Evolutionary conservation across 2,329 filamentous ascomycete species (phyloP), one percentile per base, ranked within the genome.

Genomic region (Ampelomyces quisqualis): DNA sequence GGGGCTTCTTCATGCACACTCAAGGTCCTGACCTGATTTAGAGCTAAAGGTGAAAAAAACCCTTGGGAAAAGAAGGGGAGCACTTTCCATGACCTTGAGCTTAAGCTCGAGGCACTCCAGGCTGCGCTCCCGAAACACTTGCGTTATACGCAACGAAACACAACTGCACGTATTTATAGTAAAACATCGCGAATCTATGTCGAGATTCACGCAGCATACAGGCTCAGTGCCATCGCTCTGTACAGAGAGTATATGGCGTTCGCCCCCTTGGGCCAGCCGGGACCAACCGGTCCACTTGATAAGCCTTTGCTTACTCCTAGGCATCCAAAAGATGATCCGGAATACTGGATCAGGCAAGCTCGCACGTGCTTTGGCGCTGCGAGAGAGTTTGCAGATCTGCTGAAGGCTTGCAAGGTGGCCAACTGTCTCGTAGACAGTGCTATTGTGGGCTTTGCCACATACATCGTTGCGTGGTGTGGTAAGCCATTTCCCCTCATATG

Each of bases 171-270:
- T 55, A 81, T 85, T 52, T 80, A 79, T 45, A 76, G 80, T 39
- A 76, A 80, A 28, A 80, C 79, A 2, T 80, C 80, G 1, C 82
- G 81, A 31, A 76, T 78, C 6, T 88, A 84, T 56, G 78, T 82
- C 7, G 75, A 85, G 3, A 69, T 88, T 39, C 85, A 88, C 55
- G 81, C 82, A 53, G 75, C 86, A 1, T 77, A 80, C 43, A 77
- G 78, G 2, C 71, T 87, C 2, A 86, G 81, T 58, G 75, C 78
- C 40, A 82, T 88, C 47, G 80, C 85, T 70, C 72, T 87, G 19
- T 81, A 86, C 55, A 74, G 84, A 47, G 82, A 86, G 59, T 86
- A 83, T 47, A 74, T 86, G 18, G 82, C 83, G 0, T 85, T 84
- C 55, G 74, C 84, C 11, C 80, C 83, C 2, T 71, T 84, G 30